Evolutionary conservation across 176 grass and related monocot genomes (phyloP).

Genomic region (Phyllostachys edulis): DNA sequence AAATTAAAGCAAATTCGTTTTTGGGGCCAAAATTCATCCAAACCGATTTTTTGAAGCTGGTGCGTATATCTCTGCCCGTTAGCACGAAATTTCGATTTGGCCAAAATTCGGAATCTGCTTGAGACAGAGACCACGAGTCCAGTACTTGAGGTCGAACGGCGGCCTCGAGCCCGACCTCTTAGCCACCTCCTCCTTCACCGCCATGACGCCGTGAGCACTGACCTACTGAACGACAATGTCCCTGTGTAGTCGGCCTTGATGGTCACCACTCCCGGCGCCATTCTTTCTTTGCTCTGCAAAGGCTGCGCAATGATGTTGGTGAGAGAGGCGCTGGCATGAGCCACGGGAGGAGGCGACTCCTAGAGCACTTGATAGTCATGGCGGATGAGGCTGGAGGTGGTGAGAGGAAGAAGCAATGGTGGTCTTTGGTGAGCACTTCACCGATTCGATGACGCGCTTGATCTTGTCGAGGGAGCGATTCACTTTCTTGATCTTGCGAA

Average conservation of each 20-base stretch:
- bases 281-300: not conserved
- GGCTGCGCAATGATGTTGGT: not conserved
- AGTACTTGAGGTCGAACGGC: no score
- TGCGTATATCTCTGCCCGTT: no score
- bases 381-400: constrained; percentile 18
- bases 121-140: no score
- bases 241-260: constrained; percentile 70
- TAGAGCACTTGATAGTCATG: constrained; percentile 21
- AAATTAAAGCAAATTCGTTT: no score
- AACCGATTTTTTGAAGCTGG: no score
- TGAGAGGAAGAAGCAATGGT: not conserved
- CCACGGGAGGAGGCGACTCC: constrained; percentile 53
- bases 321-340: constrained; percentile 55
- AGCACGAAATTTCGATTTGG: no score
- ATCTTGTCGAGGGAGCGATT: constrained; percentile 73
- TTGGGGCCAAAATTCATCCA: no score
- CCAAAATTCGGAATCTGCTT: no score
- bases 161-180: no score
- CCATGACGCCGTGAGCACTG: constrained; percentile 26
- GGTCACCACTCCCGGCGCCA: constrained; percentile 41
- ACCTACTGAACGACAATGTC: constrained; percentile 82
- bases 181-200: constrained; percentile 54
- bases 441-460: constrained; percentile 59
- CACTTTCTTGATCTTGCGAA: constrained; percentile 83
- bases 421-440: constrained; percentile 36